Evolutionary conservation across 371 early-diverging fungal genomes (phyloP).

Genomic region (Zychaea mexicana): DNA sequence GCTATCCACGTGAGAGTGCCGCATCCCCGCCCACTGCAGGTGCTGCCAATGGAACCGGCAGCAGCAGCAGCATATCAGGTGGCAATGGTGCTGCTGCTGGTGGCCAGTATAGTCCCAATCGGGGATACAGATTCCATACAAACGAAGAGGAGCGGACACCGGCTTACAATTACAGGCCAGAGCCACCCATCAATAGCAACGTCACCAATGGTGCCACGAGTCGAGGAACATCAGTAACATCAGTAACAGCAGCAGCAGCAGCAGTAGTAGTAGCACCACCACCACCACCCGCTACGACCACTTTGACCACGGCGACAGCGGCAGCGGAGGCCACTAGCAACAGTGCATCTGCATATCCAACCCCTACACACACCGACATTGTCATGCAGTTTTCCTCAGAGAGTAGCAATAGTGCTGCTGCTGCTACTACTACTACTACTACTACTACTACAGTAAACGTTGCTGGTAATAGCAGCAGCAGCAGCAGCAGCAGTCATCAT

Average conservation of each 20-base stretch:
- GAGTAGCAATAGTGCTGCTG: not conserved
- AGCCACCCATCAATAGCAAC: not conserved
- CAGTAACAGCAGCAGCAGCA: too few relatives aligned
- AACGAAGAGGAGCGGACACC: not conserved
- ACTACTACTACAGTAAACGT: too few relatives aligned
- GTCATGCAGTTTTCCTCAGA: not conserved
- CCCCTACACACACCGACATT: not conserved
- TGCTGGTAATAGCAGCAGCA: too few relatives aligned
- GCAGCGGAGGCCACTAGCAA: not conserved
- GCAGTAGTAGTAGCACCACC: not conserved
- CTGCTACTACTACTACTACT: too few relatives aligned
- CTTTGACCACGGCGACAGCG: not conserved
- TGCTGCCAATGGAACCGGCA: not conserved
- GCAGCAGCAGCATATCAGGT: not conserved
- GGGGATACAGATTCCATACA: not conserved
- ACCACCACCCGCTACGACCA: not conserved
- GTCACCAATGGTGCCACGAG: too few relatives aligned
- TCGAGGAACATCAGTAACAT: too few relatives aligned
- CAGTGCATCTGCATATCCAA: not conserved
- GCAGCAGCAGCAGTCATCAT: too few relatives aligned
- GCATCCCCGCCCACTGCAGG: not conserved
- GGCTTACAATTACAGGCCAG: not conserved
- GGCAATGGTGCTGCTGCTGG: not conserved
- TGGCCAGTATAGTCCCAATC: constrained; percentile 1
- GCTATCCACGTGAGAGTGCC: constrained; percentile 6